These are phyloP conservation scores for Chenopodium formosanum DNA, from an alignment of 148 eudicot species.

Conservation along the genomic window DNA sequence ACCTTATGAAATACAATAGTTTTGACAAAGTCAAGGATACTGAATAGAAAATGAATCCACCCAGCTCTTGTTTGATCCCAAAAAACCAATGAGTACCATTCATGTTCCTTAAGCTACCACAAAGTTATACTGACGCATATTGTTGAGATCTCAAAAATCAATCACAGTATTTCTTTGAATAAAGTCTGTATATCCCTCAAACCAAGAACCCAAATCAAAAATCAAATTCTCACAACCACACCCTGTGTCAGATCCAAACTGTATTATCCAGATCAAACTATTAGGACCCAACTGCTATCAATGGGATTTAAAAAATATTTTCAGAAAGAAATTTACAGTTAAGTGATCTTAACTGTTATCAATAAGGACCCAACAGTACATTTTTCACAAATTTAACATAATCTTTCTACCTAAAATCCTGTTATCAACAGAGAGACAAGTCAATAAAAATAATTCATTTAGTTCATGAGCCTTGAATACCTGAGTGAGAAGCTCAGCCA, in stretches of 20 bases:
- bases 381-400: background rate
- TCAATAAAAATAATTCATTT: background rate
- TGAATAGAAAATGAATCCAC: too few species aligned
- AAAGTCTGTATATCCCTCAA: background rate
- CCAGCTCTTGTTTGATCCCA: too few species aligned
- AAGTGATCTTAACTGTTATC: background rate
- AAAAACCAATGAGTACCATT: too few species aligned
- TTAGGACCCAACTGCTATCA: background rate
- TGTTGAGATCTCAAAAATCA: too few species aligned
- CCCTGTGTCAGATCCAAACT: background rate
- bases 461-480: slow-evolving; percentile 36
- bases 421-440: background rate
- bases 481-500: slow-evolving; percentile 91
- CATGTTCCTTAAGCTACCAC: too few species aligned
- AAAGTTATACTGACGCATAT: too few species aligned
- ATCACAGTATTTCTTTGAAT: too few species aligned
- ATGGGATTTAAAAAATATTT: background rate
- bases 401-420: background rate
- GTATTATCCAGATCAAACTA: background rate
- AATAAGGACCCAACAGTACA: background rate
- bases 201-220: background rate
- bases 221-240: background rate
- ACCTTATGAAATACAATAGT: background rate
- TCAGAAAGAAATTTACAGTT: background rate
- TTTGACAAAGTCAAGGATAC: background rate